Percentiles rank a stretch among this genome's conserved stretches.
Conservation (phyloP, 306 rosid species). For the Leucaena leucocephala region DNA sequence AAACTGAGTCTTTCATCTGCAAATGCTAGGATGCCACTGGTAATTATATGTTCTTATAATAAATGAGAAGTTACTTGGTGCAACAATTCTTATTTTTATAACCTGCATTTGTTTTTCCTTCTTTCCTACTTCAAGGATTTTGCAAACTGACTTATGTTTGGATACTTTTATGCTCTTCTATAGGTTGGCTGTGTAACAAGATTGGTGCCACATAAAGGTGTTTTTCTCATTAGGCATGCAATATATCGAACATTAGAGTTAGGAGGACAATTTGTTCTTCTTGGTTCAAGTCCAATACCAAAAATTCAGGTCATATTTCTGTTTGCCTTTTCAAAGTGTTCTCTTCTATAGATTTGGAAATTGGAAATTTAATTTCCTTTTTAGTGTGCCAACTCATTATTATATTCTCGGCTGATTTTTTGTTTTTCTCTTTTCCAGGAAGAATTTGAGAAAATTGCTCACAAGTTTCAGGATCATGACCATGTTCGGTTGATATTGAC, state of each 20-base stretch:
- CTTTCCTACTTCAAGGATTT: background rate
- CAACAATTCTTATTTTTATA: background rate
- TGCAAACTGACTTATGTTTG: background rate
- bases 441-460: conserved; percentile 87
- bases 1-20: conserved; percentile 56
- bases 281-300: conserved; percentile 8
- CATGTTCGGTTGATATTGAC: conserved; percentile 71
- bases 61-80: background rate
- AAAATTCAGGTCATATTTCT: background rate
- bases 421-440: conserved; percentile 49
- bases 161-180: background rate
- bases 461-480: conserved; percentile 69
- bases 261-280: conserved; percentile 10
- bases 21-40: background rate
- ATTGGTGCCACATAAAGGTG: conserved; percentile 1
- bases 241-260: background rate
- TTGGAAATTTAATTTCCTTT: background rate
- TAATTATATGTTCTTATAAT: background rate
- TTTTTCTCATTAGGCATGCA: background rate
- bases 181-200: conserved; percentile 7
- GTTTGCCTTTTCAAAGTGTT: background rate
- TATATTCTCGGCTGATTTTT: conserved; percentile 32
- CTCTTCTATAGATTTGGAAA: background rate
- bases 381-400: conserved; percentile 9
- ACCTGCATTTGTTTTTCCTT: background rate